Base-by-base conservation (phyloP, 1,284 basidiomycete species). In the Inonotus obliquus region DNA sequence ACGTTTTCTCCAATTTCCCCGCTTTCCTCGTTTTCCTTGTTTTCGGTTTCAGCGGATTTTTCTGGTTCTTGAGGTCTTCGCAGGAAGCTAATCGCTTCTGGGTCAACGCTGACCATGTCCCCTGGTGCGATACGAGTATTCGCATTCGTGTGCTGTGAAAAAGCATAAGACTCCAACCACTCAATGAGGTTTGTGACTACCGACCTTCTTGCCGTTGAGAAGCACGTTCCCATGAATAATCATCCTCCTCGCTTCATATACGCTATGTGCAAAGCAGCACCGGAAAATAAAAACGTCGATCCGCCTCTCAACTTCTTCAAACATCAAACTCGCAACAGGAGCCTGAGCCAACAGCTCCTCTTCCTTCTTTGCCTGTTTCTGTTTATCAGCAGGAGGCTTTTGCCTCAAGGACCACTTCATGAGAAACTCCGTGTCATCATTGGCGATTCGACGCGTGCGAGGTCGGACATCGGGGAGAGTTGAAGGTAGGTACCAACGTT, bases 201-300 rank as follows among this genome's bases (percentile, higher is more conserved):
- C 77, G 67, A 96, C 95, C 79, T 88, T 87, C 69, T 84, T 83
- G 2, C 97, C 97, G 69, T 99, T 99, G 29, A 99, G 77, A 70
- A 86, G 77, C 35, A 99, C 94, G 65, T 91, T 82, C 0, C 96
- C 94, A 65, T 95, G 92, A 11, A 96, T 80, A 63, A 99, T 88
- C 67, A 97, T 77, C 61, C 89, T 77, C 67, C 95, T 80, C 4
- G 95, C 96, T 69, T 95, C 89, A 74, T 96, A 98, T 23, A 96
- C 89, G 69, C 89, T 94, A 65, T 88, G 83, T 32, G 91, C 92
- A 69, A 99, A 91, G 75, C 96, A 98, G 64, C 86, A 86, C 60
- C 97, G 80, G 76, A 98, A 98, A 57, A 99, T 79, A 70, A 96
- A 85, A 38, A 94, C 89, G 70, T 99, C 97, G 69, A 99, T 81